Percentiles rank a stretch among this genome's conserved stretches.
phyloP scores from a whole-genome alignment of 257 asterid species.

The Forsythia viridissima region DNA sequence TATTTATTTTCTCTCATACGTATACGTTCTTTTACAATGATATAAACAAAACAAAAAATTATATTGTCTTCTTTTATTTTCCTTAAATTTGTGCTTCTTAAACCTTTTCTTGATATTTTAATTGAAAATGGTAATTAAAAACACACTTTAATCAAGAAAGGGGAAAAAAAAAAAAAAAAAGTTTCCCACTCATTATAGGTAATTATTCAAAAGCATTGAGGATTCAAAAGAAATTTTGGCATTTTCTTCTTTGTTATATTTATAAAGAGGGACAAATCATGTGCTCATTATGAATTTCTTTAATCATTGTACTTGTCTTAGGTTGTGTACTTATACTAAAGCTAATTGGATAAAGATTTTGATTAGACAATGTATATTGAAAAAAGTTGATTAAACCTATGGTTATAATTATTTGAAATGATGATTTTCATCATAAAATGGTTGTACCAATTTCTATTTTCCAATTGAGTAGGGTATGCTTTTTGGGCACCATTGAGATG shows the following conservation, averaged over 20 bases:
- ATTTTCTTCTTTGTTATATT: neutral
- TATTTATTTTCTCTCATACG: too few relatives aligned
- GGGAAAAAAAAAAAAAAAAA: neutral
- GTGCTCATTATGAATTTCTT: constrained; percentile 38
- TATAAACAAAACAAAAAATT: too few relatives aligned
- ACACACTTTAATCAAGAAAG: neutral
- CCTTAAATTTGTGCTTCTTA: too few relatives aligned
- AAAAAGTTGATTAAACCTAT: constrained; percentile 26
- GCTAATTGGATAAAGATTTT: constrained; percentile 22
- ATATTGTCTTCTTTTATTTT: too few relatives aligned
- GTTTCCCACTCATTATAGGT: neutral
- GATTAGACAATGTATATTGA: constrained; percentile 35
- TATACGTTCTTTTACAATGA: too few relatives aligned
- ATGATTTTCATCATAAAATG: neutral
- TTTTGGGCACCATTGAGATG: neutral
- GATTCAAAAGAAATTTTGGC: constrained; percentile 13
- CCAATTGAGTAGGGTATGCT: neutral
- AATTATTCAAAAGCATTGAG: neutral
- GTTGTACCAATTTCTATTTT: neutral
- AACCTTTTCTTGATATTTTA: too few relatives aligned
- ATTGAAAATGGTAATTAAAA: too few relatives aligned
- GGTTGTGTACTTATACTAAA: constrained; percentile 17
- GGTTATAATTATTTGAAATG: neutral
- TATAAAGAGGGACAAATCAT: constrained; percentile 37
- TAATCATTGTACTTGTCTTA: constrained; percentile 27